Evolutionary conservation across 176 grass and related monocot genomes (phyloP).

Genomic region (Triticum monococcum): DNA sequence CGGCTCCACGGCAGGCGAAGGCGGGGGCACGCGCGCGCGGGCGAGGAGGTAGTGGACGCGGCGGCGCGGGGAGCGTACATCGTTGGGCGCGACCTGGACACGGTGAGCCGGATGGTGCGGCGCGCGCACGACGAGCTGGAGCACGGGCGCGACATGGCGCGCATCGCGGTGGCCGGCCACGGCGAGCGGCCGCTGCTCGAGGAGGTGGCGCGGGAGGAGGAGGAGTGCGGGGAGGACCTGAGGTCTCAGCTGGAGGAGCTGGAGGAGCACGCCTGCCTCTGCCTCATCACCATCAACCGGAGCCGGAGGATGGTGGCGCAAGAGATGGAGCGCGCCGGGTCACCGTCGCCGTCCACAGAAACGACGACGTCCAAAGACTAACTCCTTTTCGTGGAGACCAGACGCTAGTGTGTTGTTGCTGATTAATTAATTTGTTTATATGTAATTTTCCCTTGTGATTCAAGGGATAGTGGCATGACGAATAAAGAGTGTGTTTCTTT

Average conservation of each 20-base stretch:
- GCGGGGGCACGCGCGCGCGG: conserved; percentile 2
- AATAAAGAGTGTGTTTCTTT: neutral
- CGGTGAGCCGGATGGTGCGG: conserved; percentile 73
- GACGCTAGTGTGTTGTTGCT: neutral
- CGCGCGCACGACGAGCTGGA: conserved; percentile 85
- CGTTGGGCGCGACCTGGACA: conserved; percentile 79
- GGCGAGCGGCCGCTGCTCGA: conserved; percentile 40
- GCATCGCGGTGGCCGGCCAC: conserved; percentile 44
- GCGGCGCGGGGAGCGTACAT: conserved; percentile 82
- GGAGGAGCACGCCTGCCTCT: conserved; percentile 84
- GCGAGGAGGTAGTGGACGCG: conserved; percentile 48
- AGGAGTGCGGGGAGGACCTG: conserved; percentile 53
- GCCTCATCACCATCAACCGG: conserved; percentile 83
- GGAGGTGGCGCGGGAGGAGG: conserved; percentile 58
- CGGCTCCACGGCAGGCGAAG: neutral
- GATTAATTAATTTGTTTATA: neutral
- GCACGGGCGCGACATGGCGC: conserved; percentile 72
- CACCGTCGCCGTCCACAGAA: neutral
- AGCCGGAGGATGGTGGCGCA: conserved; percentile 63
- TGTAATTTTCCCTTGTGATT: neutral
- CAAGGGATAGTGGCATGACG: neutral
- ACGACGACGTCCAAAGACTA: neutral
- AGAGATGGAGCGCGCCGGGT: conserved; percentile 30
- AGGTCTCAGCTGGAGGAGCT: conserved; percentile 68
- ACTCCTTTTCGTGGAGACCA: neutral